Percentiles rank a stretch among this genome's conserved stretches.
phyloP scores from a whole-genome alignment of 805 yeast genomes.

The Spathaspora sp. region DNA sequence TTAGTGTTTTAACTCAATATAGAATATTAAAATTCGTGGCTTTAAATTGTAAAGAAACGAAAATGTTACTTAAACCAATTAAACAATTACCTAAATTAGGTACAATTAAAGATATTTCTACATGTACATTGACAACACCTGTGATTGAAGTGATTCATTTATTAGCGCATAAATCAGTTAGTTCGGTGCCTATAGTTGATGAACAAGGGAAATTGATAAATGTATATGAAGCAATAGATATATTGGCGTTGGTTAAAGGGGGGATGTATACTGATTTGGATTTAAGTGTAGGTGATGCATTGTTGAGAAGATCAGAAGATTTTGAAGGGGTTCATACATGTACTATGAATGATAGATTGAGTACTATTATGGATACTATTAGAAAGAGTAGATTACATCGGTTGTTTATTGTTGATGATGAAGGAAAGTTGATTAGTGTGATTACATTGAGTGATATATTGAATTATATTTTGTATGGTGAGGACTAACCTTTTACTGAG shows the following conservation, averaged over 20 bases:
- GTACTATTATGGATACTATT: conserved; percentile 89
- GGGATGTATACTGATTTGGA: conserved; percentile 90
- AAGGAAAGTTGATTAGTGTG: conserved; percentile 74
- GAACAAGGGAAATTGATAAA: conserved; percentile 65
- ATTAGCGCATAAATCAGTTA: conserved; percentile 74
- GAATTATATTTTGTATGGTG: conserved; percentile 73
- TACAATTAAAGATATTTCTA: conserved; percentile 50
- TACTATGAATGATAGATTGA: conserved; percentile 77
- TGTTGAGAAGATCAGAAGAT: conserved; percentile 89
- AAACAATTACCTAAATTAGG: conserved; percentile 66
- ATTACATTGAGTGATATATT: conserved; percentile 89
- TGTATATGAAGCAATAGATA: conserved; percentile 95
- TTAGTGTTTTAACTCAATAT: conserved; percentile 92
- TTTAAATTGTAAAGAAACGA: conserved; percentile 91
- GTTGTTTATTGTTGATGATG: conserved; percentile 85
- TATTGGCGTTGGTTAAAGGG: conserved; percentile 86
- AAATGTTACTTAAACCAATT: conserved; percentile 74
- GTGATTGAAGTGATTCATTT: conserved; percentile 89
- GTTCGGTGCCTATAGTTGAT: conserved; percentile 91
- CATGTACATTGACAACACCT: conserved; percentile 87
- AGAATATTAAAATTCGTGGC: conserved; percentile 94
- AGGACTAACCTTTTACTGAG: conserved; percentile 27
- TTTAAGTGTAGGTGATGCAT: conserved; percentile 91
- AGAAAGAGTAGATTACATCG: conserved; percentile 89
- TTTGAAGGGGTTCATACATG: conserved; percentile 98